Evolutionary conservation across 139 green algal genomes (phyloP).

Genomic region (Chlorella sp.): DNA sequence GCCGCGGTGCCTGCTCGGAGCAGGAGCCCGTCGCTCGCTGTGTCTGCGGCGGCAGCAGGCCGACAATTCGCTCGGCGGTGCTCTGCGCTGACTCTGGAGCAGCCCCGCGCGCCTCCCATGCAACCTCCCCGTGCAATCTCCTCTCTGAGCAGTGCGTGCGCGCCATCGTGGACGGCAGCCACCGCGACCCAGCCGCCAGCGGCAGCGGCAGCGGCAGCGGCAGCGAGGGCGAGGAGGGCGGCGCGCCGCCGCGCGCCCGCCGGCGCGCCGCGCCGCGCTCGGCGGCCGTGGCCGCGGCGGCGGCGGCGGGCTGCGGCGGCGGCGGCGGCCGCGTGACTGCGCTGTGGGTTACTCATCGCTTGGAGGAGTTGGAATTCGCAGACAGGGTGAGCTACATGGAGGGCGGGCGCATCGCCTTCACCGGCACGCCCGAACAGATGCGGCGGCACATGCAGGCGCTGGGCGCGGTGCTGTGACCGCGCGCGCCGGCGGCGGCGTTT

Average conservation of each 20-base stretch:
- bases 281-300: not conserved
- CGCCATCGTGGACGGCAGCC: conserved; percentile 43
- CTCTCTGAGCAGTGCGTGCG: conserved; percentile 75
- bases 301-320: not conserved
- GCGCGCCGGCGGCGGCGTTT: not conserved
- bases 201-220: conserved; percentile 1
- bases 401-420: conserved; percentile 71
- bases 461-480: conserved; percentile 24
- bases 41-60: too few species aligned
- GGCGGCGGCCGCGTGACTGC: not conserved
- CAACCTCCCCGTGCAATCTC: too few species aligned
- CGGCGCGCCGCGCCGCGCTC: not conserved
- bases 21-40: too few species aligned
- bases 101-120: too few species aligned
- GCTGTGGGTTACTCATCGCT: conserved; percentile 90
- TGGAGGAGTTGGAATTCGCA: conserved; percentile 94
- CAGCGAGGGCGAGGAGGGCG: not conserved
- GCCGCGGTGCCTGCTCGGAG: too few species aligned
- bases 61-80: too few species aligned
- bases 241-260: not conserved
- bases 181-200: not conserved
- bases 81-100: too few species aligned
- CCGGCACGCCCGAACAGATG: conserved; percentile 54
- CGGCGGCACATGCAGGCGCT: conserved; percentile 51
- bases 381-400: conserved; percentile 92